Conservation (phyloP, 805 yeast genomes). For the Candida bentonensis region DNA sequence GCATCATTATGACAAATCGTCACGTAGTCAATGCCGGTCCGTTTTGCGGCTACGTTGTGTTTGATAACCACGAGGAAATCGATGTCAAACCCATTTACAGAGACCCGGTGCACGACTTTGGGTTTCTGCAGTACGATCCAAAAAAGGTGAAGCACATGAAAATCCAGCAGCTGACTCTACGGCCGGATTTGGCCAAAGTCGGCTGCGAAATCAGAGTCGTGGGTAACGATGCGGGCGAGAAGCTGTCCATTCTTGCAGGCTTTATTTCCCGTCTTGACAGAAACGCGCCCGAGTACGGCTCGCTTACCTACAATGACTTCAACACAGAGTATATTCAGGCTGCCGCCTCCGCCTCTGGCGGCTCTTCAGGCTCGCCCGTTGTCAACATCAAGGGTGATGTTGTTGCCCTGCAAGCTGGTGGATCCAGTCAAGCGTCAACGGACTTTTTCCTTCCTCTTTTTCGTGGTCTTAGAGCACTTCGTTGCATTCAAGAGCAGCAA, state of each 20-base stretch:
- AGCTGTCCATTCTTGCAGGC: conserved; percentile 76
- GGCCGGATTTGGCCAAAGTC: conserved; percentile 77
- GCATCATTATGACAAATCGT: conserved; percentile 79
- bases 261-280: conserved; percentile 73
- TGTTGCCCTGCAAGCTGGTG: conserved; percentile 91
- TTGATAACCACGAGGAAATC: conserved; percentile 89
- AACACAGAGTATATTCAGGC: conserved; percentile 92
- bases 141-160: conserved; percentile 55
- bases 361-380: conserved; percentile 94
- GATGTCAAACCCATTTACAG: conserved; percentile 75
- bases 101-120: conserved; percentile 94
- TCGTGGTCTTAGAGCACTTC: conserved; percentile 69
- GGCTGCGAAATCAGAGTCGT: conserved; percentile 90
- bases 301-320: conserved; percentile 77
- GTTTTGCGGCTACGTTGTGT: conserved; percentile 78
- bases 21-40: conserved; percentile 97
- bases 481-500: conserved; percentile 44
- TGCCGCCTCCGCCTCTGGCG: conserved; percentile 92
- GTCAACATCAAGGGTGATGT: conserved; percentile 78
- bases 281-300: conserved; percentile 90
- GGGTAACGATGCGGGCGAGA: conserved; percentile 95
- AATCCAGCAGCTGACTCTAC: conserved; percentile 48
- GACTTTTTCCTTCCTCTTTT: conserved; percentile 83
- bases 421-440: conserved; percentile 79
- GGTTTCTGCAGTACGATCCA: conserved; percentile 72